Percentiles rank a stretch among this genome's conserved stretches.
Conservation (phyloP, 164 flowering plant genomes). For the Macadamia tetraphylla region DNA sequence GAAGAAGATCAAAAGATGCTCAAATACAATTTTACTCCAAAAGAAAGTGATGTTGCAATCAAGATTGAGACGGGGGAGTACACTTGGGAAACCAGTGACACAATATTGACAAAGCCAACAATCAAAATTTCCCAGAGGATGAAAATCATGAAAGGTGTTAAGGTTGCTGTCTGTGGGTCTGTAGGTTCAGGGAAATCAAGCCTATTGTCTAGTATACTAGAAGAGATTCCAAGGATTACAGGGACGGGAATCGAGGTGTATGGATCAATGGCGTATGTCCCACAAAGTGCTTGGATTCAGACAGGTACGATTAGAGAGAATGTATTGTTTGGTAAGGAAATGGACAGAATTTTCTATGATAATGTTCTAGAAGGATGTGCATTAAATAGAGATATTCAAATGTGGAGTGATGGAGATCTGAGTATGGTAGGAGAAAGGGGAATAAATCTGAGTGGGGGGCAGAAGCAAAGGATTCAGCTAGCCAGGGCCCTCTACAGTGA, state of each 20-base stretch:
- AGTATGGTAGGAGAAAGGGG: conserved; percentile 76
- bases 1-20: conserved; percentile 45
- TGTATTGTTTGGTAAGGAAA: conserved; percentile 68
- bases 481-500: conserved; percentile 71
- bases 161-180: conserved; percentile 79
- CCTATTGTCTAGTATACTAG: conserved; percentile 63
- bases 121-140: conserved; percentile 41
- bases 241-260: conserved; percentile 46
- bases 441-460: conserved; percentile 80
- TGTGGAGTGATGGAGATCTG: conserved; percentile 62
- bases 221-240: conserved; percentile 58
- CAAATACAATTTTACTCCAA: conserved; percentile 4
- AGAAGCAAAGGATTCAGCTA: conserved; percentile 78
- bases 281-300: conserved; percentile 87
- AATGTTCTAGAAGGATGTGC: conserved; percentile 68
- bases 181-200: conserved; percentile 90
- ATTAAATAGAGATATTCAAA: conserved; percentile 51
- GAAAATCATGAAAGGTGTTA: conserved; percentile 45
- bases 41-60: conserved; percentile 31
- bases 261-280: conserved; percentile 77
- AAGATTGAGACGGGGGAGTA: conserved; percentile 57
- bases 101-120: conserved; percentile 29
- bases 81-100: conserved; percentile 44
- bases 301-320: conserved; percentile 75
- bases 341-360: conserved; percentile 42